Base-by-base conservation (phyloP, 805 yeast genomes). In the Clavispora carvajalis region DNA sequence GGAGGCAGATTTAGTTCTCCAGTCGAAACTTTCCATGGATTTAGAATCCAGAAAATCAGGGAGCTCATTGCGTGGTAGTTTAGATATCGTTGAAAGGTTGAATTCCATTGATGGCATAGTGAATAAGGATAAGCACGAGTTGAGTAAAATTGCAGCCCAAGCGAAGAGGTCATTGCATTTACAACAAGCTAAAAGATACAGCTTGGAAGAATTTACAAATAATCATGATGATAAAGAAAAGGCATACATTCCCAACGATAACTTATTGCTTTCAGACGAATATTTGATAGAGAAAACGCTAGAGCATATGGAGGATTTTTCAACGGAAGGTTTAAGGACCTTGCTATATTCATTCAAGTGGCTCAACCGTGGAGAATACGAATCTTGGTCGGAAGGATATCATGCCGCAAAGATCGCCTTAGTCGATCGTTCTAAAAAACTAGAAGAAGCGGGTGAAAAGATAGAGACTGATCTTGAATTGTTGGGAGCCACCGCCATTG, bases 401-500 rank as follows among this genome's bases (percentile, higher is more conserved):
- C 74, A 76, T 28, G 77, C 70, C 12, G 99, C 99, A 0, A 82
- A 85, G 51, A 80, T 89, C 0, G 76, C 95, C 1, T 63, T 91
- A 33, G 71, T 64, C 1, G 76, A 88, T 49, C 76, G 99, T 36
- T 71, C 80, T 4, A 62, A 67, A 34, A 70, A 79, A 49, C 77
- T 90, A 33, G 95, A 85, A 47, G 67, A 65, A 21, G 77, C 80
- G 3, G 98, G 97, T 16, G 84, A 74, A 35, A 58, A 69, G 37
- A 67, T 93, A 40, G 99, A 93, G 60, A 62, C 59, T 9, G 71
- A 74, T n/a, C 65, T 91, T 28, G 80, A 74, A 40, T 63, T 93
- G 7, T 59, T 82, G 7, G 99, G 99, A 5, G 96, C 95, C 3
- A 89, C 97, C 4, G 99, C 98, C 0, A 93, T 93, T 46, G 99